Percentiles rank a stretch among this genome's conserved stretches.
phyloP scores from a whole-genome alignment of 371 early-diverging fungal species.

The Saksenaea vasiformis region DNA sequence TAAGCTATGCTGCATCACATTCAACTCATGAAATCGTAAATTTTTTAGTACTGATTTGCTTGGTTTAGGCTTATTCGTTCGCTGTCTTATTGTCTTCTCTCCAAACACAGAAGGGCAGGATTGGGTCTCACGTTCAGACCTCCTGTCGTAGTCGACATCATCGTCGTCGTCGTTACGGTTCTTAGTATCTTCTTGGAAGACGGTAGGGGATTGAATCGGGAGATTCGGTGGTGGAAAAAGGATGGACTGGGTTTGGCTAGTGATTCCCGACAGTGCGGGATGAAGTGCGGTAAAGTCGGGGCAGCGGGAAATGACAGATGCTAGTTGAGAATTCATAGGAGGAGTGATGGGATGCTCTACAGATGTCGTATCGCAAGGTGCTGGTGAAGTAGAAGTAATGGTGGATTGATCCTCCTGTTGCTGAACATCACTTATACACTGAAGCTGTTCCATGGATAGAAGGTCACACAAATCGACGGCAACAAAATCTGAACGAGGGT shows the following conservation, averaged over 20 bases:
- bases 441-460: constrained; percentile 14
- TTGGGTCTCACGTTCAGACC: neutral
- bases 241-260: neutral
- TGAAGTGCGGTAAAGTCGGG: constrained; percentile 25
- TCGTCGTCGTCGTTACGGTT: neutral
- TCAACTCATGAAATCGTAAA: constrained; percentile 27
- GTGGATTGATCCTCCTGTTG: neutral
- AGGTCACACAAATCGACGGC: constrained; percentile 25
- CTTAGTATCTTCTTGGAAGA: neutral
- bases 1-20: constrained; percentile 16
- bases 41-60: constrained; percentile 17
- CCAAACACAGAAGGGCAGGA: neutral
- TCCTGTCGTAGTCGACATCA: neutral
- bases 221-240: neutral
- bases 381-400: neutral
- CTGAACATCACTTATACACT: neutral
- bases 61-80: neutral
- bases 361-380: neutral
- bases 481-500: constrained; percentile 19
- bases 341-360: neutral
- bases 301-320: neutral
- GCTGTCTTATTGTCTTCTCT: neutral
- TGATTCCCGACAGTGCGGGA: constrained; percentile 10
- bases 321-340: neutral
- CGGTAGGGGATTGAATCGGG: neutral